Percentiles rank a stretch among this genome's conserved stretches.
phyloP scores from a whole-genome alignment of 768 basidiomycete species.

The Trametes coccinea region DNA sequence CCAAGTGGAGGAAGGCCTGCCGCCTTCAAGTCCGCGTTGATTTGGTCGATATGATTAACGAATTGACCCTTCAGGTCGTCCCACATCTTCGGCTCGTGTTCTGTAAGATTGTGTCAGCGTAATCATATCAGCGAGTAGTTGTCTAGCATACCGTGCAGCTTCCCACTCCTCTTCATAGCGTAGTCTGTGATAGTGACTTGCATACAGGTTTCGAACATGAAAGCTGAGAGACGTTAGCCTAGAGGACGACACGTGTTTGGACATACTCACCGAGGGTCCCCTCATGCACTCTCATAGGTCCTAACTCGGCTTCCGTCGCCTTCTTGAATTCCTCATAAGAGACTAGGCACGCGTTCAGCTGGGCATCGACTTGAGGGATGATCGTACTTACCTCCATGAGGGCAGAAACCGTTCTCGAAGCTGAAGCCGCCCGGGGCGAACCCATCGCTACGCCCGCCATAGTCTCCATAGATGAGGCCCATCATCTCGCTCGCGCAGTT shows the following conservation, averaged over 20 bases:
- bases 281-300: constrained; percentile 52
- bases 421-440: constrained; percentile 65
- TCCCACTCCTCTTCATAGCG: constrained; percentile 59
- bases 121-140: no score
- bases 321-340: constrained; percentile 61
- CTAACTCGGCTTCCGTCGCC: constrained; percentile 53
- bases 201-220: constrained; percentile 68
- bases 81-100: constrained; percentile 70
- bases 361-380: not conserved
- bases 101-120: no score
- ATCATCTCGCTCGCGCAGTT: constrained; percentile 65
- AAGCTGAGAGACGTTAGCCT: constrained; percentile 37
- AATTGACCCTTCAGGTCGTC: constrained; percentile 59
- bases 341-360: constrained; percentile 35
- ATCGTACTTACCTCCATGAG: constrained; percentile 54
- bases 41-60: constrained; percentile 54
- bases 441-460: constrained; percentile 61
- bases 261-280: constrained; percentile 49
- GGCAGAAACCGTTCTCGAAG: constrained; percentile 64
- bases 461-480: constrained; percentile 63
- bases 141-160: constrained; percentile 62
- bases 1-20: constrained; percentile 25
- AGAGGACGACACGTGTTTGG: no score
- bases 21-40: constrained; percentile 41
- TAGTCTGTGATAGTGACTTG: constrained; percentile 65